Evolutionary conservation across 176 grass and related monocot species (phyloP), one percentile per base, ranked within the genome.

Genomic region (Juncus inflexus): DNA sequence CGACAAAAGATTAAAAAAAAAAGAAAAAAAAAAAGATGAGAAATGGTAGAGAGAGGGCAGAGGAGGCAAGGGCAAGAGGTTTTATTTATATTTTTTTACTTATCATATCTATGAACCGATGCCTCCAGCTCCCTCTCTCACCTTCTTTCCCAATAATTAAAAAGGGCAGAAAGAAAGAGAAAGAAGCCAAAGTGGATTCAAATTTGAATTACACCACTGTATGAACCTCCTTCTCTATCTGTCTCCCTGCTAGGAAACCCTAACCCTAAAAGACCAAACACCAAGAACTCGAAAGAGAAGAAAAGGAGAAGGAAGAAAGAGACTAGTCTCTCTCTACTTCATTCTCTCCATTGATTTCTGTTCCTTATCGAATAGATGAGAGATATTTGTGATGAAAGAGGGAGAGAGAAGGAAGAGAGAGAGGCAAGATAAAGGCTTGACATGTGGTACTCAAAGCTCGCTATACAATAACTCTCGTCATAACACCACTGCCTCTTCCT

Each of bases 161-260:
- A 47, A 70, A 14, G 68, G 40, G 76, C 54, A 65, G 76, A 72
- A 79, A 65, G 76, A 79, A 72, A 79, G 76, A 79, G 76, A 79
- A 79, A 71, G 67, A 72, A 79, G 76, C 76, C 49, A 55, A 70
- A 70, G 35, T 15, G 57, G 52, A 56, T 69, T 52, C 40, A 28
- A 28, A 28, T 28, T 28, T 28, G 19, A 28, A 28, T 28, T 28
- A 55, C n/a, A 39, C 49, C 13, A 15, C 40, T 63, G 5, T 53
- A 64, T 37, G 37, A 70, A 79, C 76, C 76, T 79, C 76, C 57
- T 72, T 79, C 76, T 72, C 76, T 79, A 35, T 41, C 76, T 11
- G 60, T 79, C 67, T 79, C 76, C 65, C 76, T 70, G 19, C 65
- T 53, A 45, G 14, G 55, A 71, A 71, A 71, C 53, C 67, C 37